phyloP scores from a whole-genome alignment of 1,139 yeast species.

The Scheffersomyces illinoinensis region DNA sequence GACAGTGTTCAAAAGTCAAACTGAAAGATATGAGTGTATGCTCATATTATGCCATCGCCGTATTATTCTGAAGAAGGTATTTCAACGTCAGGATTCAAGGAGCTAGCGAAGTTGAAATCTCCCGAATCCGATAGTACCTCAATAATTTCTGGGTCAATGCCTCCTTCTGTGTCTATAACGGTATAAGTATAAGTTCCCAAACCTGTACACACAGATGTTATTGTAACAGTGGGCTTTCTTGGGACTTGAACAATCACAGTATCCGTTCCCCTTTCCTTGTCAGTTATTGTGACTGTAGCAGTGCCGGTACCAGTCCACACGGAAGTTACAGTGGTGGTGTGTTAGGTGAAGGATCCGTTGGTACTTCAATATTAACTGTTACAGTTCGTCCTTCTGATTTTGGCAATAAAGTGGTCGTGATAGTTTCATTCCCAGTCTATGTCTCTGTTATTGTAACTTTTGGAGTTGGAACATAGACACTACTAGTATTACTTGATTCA shows the following conservation, averaged over 20 bases:
- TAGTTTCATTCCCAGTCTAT: conserved; percentile 8
- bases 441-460: conserved; percentile 10
- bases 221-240: too few relatives aligned
- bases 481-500: conserved; percentile 11
- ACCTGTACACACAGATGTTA: too few relatives aligned
- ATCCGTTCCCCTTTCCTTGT: conserved; percentile 3
- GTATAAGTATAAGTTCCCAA: too few relatives aligned
- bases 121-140: too few relatives aligned
- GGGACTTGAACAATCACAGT: conserved; percentile 21
- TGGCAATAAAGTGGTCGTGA: conserved; percentile 3
- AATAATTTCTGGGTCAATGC: too few relatives aligned
- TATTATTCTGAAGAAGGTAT: too few relatives aligned
- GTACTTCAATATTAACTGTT: conserved; percentile 16
- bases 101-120: too few relatives aligned
- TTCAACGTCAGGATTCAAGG: too few relatives aligned
- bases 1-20: too few relatives aligned
- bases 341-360: conserved; percentile 4
- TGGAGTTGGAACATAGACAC: conserved; percentile 14
- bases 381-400: background rate
- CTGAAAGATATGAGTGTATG: too few relatives aligned
- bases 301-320: conserved; percentile 12
- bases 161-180: too few relatives aligned
- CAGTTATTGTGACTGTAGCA: conserved; percentile 3
- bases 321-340: conserved; percentile 16
- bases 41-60: too few relatives aligned